These are phyloP conservation scores for Tylopilus felleus DNA, from an alignment of 768 basidiomycete genomes.

Conservation along the genomic window DNA sequence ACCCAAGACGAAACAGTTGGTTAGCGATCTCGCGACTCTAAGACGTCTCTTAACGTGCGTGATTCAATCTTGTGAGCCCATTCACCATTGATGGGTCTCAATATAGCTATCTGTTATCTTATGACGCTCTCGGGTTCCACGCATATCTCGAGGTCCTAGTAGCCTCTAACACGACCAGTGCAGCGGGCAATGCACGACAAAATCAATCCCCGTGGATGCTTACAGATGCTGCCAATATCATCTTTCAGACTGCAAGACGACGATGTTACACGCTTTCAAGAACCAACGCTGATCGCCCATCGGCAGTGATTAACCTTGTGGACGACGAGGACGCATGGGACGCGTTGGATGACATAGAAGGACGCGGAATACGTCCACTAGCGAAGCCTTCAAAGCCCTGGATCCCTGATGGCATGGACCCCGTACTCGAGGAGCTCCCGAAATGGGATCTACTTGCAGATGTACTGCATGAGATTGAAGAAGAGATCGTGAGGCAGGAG, in stretches of 20 bases:
- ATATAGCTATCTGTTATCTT: conserved; percentile 69
- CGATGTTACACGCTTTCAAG: conserved; percentile 67
- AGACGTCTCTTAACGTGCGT: conserved; percentile 77
- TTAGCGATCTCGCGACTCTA: conserved; percentile 81
- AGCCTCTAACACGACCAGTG: conserved; percentile 51
- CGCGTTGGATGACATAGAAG: conserved; percentile 54
- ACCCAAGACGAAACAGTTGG: conserved; percentile 86
- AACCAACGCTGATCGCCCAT: conserved; percentile 17
- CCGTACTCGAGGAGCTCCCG: conserved; percentile 88
- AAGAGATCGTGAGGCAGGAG: conserved; percentile 69
- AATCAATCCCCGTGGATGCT: conserved; percentile 88
- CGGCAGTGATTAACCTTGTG: conserved; percentile 39
- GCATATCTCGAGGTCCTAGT: conserved; percentile 87
- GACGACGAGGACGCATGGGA: conserved; percentile 78
- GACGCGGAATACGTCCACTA: conserved; percentile 2
- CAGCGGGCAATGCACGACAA: conserved; percentile 52
- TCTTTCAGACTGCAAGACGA: conserved; percentile 76
- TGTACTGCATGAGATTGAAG: conserved; percentile 88
- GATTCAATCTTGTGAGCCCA: background rate
- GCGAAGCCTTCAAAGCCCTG: conserved; percentile 37
- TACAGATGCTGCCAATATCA: conserved; percentile 84
- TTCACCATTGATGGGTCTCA: background rate
- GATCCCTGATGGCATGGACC: conserved; percentile 76
- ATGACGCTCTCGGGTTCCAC: conserved; percentile 88
- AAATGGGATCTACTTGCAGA: conserved; percentile 89